These are phyloP conservation scores for Pseudocercospora eumusae DNA, from an alignment of 2,329 filamentous ascomycete genomes.

Conservation along the genomic window DNA sequence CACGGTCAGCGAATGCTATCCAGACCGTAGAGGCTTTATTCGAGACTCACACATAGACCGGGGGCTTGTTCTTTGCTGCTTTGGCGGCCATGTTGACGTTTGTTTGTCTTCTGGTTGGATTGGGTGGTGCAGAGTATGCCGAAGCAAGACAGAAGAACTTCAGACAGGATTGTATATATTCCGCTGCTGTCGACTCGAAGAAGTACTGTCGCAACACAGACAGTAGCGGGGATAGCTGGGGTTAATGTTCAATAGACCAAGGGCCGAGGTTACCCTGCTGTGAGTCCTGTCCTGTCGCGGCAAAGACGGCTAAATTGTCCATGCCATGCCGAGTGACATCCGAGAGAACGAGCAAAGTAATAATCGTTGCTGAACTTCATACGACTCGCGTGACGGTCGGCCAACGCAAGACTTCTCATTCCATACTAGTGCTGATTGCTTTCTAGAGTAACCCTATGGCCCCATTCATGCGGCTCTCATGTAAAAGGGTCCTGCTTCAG, in stretches of 20 bases:
- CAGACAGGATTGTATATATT: slow-evolving; percentile 1
- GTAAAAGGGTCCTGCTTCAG: slow-evolving; percentile 8
- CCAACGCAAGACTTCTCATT: slow-evolving; percentile 20
- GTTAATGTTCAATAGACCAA: slow-evolving; percentile 13
- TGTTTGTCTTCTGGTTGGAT: slow-evolving; percentile 9
- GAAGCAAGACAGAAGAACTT: not conserved
- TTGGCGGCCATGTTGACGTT: slow-evolving; percentile 29
- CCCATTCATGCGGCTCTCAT: slow-evolving; percentile 6
- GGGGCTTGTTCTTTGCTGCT: slow-evolving; percentile 32
- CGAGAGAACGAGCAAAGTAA: not conserved
- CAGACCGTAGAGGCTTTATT: not conserved
- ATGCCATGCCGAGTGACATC: not conserved
- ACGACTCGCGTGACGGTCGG: slow-evolving; percentile 7
- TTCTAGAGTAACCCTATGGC: slow-evolving; percentile 16
- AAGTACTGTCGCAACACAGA: slow-evolving; percentile 17
- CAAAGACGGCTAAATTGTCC: slow-evolving; percentile 9
- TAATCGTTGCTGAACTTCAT: slow-evolving; percentile 3
- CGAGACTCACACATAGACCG: slow-evolving; percentile 14
- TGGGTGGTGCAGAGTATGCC: not conserved
- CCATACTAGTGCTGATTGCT: slow-evolving; percentile 12
- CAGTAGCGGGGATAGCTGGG: slow-evolving; percentile 19
- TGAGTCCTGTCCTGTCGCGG: slow-evolving; percentile 8
- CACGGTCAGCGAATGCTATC: slow-evolving; percentile 42
- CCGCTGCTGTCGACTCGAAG: slow-evolving; percentile 20
- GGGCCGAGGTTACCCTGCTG: slow-evolving; percentile 18